Percentiles rank a stretch among this genome's conserved stretches.
Conservation (phyloP, 768 basidiomycete genomes). For the Leccinum olivaceopallidum region DNA sequence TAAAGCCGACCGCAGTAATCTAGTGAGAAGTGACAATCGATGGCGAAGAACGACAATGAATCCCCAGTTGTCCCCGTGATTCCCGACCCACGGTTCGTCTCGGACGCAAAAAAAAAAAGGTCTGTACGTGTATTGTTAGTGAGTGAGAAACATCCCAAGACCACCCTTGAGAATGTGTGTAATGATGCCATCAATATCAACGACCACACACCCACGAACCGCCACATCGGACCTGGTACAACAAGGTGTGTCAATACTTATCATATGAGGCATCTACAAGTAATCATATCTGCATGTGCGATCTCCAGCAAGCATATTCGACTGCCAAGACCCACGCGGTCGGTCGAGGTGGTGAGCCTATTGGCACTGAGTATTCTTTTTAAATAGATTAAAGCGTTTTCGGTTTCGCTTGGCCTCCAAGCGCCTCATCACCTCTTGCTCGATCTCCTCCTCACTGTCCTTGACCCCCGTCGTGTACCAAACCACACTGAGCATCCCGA, state of each 20-base stretch:
- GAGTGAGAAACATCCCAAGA: background rate
- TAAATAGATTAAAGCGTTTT: slow-evolving; percentile 43
- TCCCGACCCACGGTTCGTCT: background rate
- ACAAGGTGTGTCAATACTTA: background rate
- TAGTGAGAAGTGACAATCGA: background rate
- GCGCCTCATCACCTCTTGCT: slow-evolving; percentile 59
- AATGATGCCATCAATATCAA: too few species aligned
- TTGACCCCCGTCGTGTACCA: slow-evolving; percentile 86
- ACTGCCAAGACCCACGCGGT: too few species aligned
- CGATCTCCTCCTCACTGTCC: slow-evolving; percentile 79
- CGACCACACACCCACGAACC: background rate
- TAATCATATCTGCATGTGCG: too few species aligned
- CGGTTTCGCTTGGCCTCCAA: slow-evolving; percentile 58
- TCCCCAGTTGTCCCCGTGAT: background rate
- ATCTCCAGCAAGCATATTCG: background rate
- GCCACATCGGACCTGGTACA: background rate
- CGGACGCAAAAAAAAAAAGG: background rate
- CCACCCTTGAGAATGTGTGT: background rate
- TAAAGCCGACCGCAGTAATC: slow-evolving; percentile 18
- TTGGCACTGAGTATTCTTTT: slow-evolving; percentile 3
- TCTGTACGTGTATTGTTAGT: background rate
- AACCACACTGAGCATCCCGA: slow-evolving; percentile 79
- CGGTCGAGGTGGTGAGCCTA: background rate
- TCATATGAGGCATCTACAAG: background rate
- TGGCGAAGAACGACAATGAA: background rate